Base-by-base conservation (phyloP, 2,329 filamentous ascomycete species). In the Pseudophaeomoniella oleicola region DNA sequence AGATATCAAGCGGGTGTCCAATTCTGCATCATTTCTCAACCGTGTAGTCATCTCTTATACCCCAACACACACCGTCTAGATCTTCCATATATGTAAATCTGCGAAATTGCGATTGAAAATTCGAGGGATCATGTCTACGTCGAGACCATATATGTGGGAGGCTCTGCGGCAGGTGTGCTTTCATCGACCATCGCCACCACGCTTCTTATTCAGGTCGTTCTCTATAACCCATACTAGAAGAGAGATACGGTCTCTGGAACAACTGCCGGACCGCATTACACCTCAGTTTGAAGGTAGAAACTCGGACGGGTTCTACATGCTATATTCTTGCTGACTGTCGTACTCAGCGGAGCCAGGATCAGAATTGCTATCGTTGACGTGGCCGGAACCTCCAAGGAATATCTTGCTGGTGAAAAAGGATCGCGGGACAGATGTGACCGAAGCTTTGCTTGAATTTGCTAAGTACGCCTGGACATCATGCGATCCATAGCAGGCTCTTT, bases 391-490 rank as follows among this genome's bases (percentile, higher is more conserved):
- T 22, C 78, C 76, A 2, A 70, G 73, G 36, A 83, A 82, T 46
- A 62, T 84, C 37, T 64, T 84, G 40, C 58, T 83, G 38, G 70
- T 81, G 32, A 77, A 78, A 54, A 84, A 83, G 53, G 67, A 75
- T 43, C 63, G 69, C 44, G 69, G 71, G 2, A 60, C 65, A 2
- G 56, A 58, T 17, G 69, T 76, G 36, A 72, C 69, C 17, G 55
- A 63, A 11, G 70, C 72, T 2, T 54, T 78, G 27, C 50, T 75
- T 40, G 71, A 75, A 47, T 75, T 75, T 49, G 64, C 65, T 31
- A 64, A 66, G 51, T 64, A 57, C 15, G 46, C 39, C 11, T 32
- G 10, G 14, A 16, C 31, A 32, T 36, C 6, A 30, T 38, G 19
- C 19, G n/a, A 38, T 43, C 31, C 13, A 32, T 16, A 30, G 10